Evolutionary conservation across 495 filamentous ascomycete genomes (phyloP).

Genomic region (Neurospora sp.): DNA sequence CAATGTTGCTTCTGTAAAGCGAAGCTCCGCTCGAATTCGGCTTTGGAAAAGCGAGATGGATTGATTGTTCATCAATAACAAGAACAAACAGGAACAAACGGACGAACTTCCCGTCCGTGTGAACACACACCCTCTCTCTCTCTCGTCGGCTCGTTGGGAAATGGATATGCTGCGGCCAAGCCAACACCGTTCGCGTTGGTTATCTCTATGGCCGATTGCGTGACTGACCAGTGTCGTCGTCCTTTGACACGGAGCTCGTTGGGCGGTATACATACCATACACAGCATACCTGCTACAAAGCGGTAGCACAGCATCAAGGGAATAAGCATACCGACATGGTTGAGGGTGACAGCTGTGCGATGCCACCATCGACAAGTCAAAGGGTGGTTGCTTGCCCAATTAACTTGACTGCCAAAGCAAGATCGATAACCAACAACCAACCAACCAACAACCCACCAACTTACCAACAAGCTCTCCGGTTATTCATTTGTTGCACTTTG

Average conservation of each 20-base stretch:
- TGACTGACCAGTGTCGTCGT: background rate
- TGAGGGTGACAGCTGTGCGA: background rate
- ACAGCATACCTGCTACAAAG: background rate
- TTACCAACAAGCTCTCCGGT: background rate
- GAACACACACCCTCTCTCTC: background rate
- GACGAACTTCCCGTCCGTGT: background rate
- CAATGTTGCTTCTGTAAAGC: background rate
- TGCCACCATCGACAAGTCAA: background rate
- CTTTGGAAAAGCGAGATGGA: background rate
- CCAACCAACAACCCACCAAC: background rate
- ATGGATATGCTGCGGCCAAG: background rate
- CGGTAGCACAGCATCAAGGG: background rate
- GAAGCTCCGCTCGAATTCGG: background rate
- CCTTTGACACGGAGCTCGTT: background rate
- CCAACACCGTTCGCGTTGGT: background rate
- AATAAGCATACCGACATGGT: background rate
- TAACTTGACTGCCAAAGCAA: background rate
- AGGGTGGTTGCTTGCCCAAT: background rate
- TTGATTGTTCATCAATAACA: background rate
- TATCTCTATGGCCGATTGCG: background rate
- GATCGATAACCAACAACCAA: background rate
- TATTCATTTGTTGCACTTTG: background rate
- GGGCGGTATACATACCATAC: background rate
- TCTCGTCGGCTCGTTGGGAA: background rate
- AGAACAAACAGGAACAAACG: background rate